Percentiles rank a stretch among this genome's conserved stretches.
Conservation (phyloP, 306 rosid species). For the Trifolium repens region DNA sequence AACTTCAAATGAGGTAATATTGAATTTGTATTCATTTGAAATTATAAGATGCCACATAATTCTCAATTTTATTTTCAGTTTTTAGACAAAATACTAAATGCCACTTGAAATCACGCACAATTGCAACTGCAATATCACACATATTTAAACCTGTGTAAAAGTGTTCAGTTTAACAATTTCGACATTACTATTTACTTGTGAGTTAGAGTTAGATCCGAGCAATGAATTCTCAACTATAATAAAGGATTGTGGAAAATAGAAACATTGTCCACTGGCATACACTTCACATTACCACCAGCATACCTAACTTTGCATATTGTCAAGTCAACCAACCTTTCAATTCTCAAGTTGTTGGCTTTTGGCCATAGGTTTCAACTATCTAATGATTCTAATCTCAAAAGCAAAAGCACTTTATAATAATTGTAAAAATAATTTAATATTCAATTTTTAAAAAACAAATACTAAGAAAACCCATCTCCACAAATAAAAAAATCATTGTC, state of each 20-base stretch:
- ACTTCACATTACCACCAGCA: constrained; percentile 2
- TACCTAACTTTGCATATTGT: constrained; percentile 9
- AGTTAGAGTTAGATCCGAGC: no score
- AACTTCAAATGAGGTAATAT: no score
- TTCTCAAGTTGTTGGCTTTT: constrained; percentile 7
- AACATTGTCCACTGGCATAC: not conserved
- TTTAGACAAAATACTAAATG: no score
- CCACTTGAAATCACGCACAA: no score
- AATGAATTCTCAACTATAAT: no score
- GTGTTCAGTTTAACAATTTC: no score
- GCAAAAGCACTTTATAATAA: not conserved
- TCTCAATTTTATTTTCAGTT: no score
- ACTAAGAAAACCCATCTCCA: not conserved
- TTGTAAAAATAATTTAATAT: not conserved
- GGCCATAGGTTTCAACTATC: not conserved
- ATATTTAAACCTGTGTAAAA: no score
- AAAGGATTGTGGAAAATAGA: not conserved
- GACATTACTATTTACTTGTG: no score
- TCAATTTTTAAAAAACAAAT: not conserved
- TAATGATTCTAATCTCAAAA: not conserved
- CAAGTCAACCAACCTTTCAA: constrained; percentile 9
- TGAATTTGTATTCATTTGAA: no score
- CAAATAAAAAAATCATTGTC: not conserved
- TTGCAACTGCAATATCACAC: no score
- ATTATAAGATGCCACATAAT: no score